A percentile compares a stretch with the other conserved stretches of the same genome.
Evolutionary conservation across 106 monocot genomes (phyloP).

Genomic region (Agapanthus africanus): DNA sequence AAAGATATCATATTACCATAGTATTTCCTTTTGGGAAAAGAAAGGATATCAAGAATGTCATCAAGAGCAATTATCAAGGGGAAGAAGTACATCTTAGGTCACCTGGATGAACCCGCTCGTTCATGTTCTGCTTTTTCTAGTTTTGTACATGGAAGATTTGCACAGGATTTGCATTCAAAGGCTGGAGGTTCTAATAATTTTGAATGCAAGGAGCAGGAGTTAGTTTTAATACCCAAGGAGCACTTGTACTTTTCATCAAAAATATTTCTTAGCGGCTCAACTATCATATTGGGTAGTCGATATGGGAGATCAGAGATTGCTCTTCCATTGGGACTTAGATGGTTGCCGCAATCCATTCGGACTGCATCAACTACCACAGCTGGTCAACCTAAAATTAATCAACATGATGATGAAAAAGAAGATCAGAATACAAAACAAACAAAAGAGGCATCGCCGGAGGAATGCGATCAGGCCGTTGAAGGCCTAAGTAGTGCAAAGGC

Average conservation of each 20-base stretch:
- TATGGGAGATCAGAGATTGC: slow-evolving; percentile 21
- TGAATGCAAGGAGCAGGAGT: neutral
- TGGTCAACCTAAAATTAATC: slow-evolving; percentile 36
- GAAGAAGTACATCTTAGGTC: slow-evolving; percentile 40
- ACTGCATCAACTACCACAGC: slow-evolving; percentile 53
- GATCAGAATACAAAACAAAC: slow-evolving; percentile 37
- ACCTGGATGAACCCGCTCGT: slow-evolving; percentile 19
- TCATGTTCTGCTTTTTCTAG: slow-evolving; percentile 28
- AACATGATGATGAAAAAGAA: slow-evolving; percentile 20
- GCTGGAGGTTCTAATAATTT: too few relatives aligned
- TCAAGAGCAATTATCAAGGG: slow-evolving; percentile 42
- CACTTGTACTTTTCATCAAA: slow-evolving; percentile 12
- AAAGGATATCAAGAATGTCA: slow-evolving; percentile 40
- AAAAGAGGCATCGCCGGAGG: slow-evolving; percentile 90
- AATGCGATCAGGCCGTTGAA: slow-evolving; percentile 98
- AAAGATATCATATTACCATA: slow-evolving; percentile 36
- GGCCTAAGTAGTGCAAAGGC: slow-evolving; percentile 86
- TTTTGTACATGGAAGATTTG: slow-evolving; percentile 19
- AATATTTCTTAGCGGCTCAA: slow-evolving; percentile 10
- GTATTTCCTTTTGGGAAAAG: slow-evolving; percentile 12
- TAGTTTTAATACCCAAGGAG: slow-evolving; percentile 11
- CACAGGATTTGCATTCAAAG: slow-evolving; percentile 15
- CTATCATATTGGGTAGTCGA: slow-evolving; percentile 12
- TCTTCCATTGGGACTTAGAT: slow-evolving; percentile 49
- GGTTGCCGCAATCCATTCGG: slow-evolving; percentile 35